phyloP scores from a whole-genome alignment of 148 eudicot species.

The Oxyria digyna region DNA sequence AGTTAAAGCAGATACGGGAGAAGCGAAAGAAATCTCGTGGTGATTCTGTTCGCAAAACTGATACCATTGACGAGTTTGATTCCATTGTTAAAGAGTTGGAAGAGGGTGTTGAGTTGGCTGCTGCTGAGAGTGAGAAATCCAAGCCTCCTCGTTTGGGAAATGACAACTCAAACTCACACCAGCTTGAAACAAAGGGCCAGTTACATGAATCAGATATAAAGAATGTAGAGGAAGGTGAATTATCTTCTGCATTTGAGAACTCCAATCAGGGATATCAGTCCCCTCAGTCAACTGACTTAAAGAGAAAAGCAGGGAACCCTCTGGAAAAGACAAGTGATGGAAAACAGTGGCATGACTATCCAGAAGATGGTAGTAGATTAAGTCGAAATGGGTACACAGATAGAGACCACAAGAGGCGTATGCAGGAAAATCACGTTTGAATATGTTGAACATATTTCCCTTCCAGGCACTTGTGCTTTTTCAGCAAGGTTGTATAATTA shows the following conservation, averaged over 20 bases:
- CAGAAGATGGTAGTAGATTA: not conserved
- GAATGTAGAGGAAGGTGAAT: constrained; percentile 80
- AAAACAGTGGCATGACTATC: not conserved
- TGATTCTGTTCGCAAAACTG: constrained; percentile 44
- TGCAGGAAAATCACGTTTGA: not conserved
- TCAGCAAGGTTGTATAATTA: not conserved
- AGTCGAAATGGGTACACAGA: not conserved
- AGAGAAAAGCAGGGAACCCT: not conserved
- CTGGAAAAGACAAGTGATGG: not conserved
- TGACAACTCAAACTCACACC: constrained; percentile 7
- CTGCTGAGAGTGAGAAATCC: constrained; percentile 45
- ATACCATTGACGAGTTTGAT: constrained; percentile 67
- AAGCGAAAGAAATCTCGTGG: constrained; percentile 64
- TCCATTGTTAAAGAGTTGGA: constrained; percentile 83
- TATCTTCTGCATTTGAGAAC: constrained; percentile 40
- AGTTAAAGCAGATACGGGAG: constrained; percentile 66
- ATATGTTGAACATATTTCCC: not conserved
- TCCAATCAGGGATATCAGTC: not conserved
- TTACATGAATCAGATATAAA: constrained; percentile 27
- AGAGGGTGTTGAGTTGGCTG: constrained; percentile 80
- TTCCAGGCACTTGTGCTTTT: not conserved
- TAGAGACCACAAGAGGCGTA: not conserved
- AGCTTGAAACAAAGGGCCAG: constrained; percentile 25
- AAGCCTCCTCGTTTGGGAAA: constrained; percentile 32
- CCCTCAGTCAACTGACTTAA: not conserved